Percentiles rank a stretch among this genome's conserved stretches.
Evolutionary conservation across 257 asterid species (phyloP).

Genomic region (Scutellaria minor): DNA sequence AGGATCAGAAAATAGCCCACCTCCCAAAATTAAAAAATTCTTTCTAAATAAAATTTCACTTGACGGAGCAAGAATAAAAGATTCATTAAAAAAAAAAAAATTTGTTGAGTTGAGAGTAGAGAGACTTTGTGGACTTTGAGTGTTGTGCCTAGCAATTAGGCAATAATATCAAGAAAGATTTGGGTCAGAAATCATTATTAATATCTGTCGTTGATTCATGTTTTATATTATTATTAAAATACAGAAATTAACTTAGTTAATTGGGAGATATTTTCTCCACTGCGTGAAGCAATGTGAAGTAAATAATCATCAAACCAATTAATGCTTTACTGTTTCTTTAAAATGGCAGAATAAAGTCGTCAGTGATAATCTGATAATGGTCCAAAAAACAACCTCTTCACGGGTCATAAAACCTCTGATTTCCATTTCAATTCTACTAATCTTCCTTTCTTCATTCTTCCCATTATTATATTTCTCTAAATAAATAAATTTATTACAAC

Average conservation of each 20-base stretch:
- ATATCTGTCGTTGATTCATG: not conserved
- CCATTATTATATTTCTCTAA: no score
- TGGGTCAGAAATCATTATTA: slow-evolving; percentile 36
- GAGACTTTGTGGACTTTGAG: not conserved
- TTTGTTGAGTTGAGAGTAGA: not conserved
- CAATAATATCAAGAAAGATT: slow-evolving; percentile 37
- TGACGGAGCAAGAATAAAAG: no score
- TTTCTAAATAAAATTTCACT: no score
- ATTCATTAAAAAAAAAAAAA: no score
- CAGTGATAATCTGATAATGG: slow-evolving; percentile 18
- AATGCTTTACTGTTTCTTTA: slow-evolving; percentile 11
- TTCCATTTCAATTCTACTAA: not conserved
- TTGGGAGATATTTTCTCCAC: slow-evolving; percentile 33
- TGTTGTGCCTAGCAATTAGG: slow-evolving; percentile 26
- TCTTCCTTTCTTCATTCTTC: not conserved
- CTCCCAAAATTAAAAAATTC: no score
- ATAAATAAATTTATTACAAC: no score
- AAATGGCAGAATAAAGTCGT: not conserved
- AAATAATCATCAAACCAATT: not conserved
- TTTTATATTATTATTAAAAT: not conserved
- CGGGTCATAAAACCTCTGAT: slow-evolving; percentile 24
- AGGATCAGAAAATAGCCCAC: no score
- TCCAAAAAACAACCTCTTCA: slow-evolving; percentile 18
- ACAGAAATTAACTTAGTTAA: not conserved
- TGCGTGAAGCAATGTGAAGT: slow-evolving; percentile 36